Evolutionary conservation across 345 rosid species (phyloP), one percentile per base, ranked within the genome.

Genomic region (Conringia planisiliqua): DNA sequence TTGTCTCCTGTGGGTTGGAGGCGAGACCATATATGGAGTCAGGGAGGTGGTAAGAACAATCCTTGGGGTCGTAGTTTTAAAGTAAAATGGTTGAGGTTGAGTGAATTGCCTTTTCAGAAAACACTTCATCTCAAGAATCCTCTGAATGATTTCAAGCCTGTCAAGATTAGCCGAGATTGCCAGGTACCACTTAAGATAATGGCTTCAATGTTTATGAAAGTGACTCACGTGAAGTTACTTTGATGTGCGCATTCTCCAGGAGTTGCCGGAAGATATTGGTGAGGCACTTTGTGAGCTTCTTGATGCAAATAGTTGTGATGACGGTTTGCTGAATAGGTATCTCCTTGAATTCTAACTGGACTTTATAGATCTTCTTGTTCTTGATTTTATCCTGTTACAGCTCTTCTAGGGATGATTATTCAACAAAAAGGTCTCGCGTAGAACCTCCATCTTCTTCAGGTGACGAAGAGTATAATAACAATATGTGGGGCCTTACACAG

Each of bases 121-220:
- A 94, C 97, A 60, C 89, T 89, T 70, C 96, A 94, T 82, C 97
- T 93, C 71, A 89, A 85, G 90, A 91, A 94, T 78, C 97, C 97
- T 60, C 72, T 94, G 81, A 94, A 91, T 82, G 96, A 89, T 79
- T 84, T 83, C 82, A 94, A 89, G 78, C 97, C 97, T 78, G 97
- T 94, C 79, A 91, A 94, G 86, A 94, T 91, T 78, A 94, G 98
- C 86, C 86, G 98, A 73, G 98, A 94, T 70, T 94, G 98, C 58
- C 97, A 91, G 98, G 98, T 94, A 60, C 69, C 77, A 62, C 47
- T 13, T 13, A 11, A 39, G 36, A 4, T 16, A 48, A 26, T 30
- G 63, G 20, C 69, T 68, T 2, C 46, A 58, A 36, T 3, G 17
- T 36, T 8, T 62, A 29, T 29, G 44, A 42, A 61, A 62, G 42